Conservation (phyloP, 768 basidiomycete genomes). For the Tricholoma flavovirens region DNA sequence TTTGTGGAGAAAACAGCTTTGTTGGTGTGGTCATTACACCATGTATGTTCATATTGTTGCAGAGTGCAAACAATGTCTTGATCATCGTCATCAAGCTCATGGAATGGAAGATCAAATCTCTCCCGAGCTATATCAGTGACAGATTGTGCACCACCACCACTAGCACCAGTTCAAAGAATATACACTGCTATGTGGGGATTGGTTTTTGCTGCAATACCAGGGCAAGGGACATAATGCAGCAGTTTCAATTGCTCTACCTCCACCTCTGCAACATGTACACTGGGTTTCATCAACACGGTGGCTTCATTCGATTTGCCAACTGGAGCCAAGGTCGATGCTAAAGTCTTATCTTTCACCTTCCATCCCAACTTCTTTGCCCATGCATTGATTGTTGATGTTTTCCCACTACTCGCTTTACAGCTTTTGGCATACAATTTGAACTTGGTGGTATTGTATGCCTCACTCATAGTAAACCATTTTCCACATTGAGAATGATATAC, state of each 20-base stretch:
- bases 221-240: not conserved
- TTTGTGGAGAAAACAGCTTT: not conserved
- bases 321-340: not conserved
- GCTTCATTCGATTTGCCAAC: not conserved
- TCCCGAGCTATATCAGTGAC: not conserved
- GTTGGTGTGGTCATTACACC: not conserved
- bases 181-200: not conserved
- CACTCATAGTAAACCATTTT: not conserved
- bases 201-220: not conserved
- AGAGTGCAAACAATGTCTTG: not conserved
- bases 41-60: not conserved
- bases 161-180: not conserved
- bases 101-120: not conserved
- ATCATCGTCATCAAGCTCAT: not conserved
- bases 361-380: not conserved
- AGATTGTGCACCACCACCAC: not conserved
- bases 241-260: not conserved
- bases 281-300: not conserved
- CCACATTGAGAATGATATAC: not conserved
- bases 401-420: not conserved
- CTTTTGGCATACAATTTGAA: not conserved
- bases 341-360: not conserved
- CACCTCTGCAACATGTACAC: not conserved
- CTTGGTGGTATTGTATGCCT: not conserved
- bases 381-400: not conserved